Percentiles rank a stretch among this genome's conserved stretches.
These are phyloP conservation scores for Crataegus laevigata DNA, from an alignment of 306 rosid genomes.

Conservation along the genomic window DNA sequence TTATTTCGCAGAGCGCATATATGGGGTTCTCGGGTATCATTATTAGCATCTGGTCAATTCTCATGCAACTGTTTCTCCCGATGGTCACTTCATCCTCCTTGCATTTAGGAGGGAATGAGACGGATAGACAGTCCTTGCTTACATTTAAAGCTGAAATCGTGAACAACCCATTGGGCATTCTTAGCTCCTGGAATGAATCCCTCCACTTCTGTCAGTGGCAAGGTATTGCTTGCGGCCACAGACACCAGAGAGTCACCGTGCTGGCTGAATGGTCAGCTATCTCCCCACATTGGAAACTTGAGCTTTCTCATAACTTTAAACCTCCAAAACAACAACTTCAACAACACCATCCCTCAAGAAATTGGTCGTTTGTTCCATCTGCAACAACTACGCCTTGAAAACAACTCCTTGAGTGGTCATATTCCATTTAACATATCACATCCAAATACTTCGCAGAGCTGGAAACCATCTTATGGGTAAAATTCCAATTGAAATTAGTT, in stretches of 20 bases:
- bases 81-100: too few species aligned
- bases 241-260: slow-evolving; percentile 9
- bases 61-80: too few species aligned
- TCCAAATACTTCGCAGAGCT: not conserved
- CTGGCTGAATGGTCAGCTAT: slow-evolving; percentile 7
- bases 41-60: too few species aligned
- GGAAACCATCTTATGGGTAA: slow-evolving; percentile 3
- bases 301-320: slow-evolving; percentile 8
- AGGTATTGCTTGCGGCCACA: slow-evolving; percentile 14
- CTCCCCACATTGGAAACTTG: slow-evolving; percentile 19
- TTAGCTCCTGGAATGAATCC: slow-evolving; percentile 25
- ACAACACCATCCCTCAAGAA: slow-evolving; percentile 12
- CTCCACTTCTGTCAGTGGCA: slow-evolving; percentile 17
- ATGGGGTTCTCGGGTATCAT: too few species aligned
- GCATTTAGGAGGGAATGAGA: too few species aligned
- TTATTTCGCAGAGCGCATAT: too few species aligned
- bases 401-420: slow-evolving; percentile 17
- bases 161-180: not conserved
- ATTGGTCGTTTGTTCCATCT: slow-evolving; percentile 14
- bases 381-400: not conserved
- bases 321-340: slow-evolving; percentile 17
- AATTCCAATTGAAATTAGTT: slow-evolving; percentile 1
- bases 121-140: not conserved
- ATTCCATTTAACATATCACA: slow-evolving; percentile 5
- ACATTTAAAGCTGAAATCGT: not conserved